Percentiles rank a stretch among this genome's conserved stretches.
Evolutionary conservation across 495 filamentous ascomycete genomes (phyloP).

Genomic region (Xylaria castorea): DNA sequence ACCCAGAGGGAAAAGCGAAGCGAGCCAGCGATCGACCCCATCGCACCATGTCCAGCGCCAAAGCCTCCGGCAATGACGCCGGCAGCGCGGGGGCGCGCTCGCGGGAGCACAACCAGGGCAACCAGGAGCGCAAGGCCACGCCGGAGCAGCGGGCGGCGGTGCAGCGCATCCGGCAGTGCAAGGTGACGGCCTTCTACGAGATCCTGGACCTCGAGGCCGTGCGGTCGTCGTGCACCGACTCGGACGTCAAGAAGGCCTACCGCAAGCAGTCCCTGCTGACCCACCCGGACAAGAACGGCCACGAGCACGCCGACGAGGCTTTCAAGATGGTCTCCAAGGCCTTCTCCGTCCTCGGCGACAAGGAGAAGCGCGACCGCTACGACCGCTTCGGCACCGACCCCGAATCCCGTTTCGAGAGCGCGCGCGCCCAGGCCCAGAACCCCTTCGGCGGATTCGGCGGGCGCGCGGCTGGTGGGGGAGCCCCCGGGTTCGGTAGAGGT

Average conservation of each 20-base stretch:
- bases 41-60: slow-evolving; percentile 74
- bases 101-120: slow-evolving; percentile 91
- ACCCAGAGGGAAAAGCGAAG: background rate
- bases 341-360: slow-evolving; percentile 91
- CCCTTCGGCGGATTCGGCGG: slow-evolving; percentile 77
- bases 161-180: slow-evolving; percentile 81
- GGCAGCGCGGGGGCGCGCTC: slow-evolving; percentile 66
- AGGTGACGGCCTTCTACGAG: slow-evolving; percentile 87
- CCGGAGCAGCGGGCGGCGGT: slow-evolving; percentile 90
- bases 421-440: slow-evolving; percentile 60
- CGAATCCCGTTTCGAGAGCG: slow-evolving; percentile 78
- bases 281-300: slow-evolving; percentile 98
- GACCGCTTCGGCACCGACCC: slow-evolving; percentile 92
- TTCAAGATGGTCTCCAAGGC: slow-evolving; percentile 97
- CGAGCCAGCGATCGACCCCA: background rate
- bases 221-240: slow-evolving; percentile 68
- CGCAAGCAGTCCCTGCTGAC: slow-evolving; percentile 85
- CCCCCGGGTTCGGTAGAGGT: slow-evolving; percentile 50
- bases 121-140: slow-evolving; percentile 87
- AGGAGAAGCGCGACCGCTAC: slow-evolving; percentile 86
- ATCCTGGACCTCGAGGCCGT: slow-evolving; percentile 74
- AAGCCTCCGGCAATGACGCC: slow-evolving; percentile 74
- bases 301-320: slow-evolving; percentile 93
- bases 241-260: slow-evolving; percentile 94
- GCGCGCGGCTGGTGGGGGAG: slow-evolving; percentile 46